Evolutionary conservation across 192 early-diverging fungal species (phyloP).

Genomic region (Gamsiella multidivaricata): DNA sequence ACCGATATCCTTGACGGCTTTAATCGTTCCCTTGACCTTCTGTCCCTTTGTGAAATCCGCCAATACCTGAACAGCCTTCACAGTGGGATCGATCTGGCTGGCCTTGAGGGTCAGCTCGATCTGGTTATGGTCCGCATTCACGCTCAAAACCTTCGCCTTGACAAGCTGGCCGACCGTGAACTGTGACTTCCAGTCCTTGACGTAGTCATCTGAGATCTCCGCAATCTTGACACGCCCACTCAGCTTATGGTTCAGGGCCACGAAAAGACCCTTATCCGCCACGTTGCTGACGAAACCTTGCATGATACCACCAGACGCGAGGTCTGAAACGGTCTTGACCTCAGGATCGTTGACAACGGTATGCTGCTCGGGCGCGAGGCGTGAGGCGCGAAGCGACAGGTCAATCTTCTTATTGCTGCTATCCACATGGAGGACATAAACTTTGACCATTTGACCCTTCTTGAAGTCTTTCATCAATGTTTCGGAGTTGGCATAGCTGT

Average conservation of each 20-base stretch:
- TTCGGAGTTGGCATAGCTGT: slow-evolving; percentile 37
- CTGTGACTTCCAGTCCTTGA: slow-evolving; percentile 84
- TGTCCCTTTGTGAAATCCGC: slow-evolving; percentile 75
- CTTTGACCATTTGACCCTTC: slow-evolving; percentile 78
- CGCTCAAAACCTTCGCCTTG: slow-evolving; percentile 71
- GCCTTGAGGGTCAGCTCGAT: slow-evolving; percentile 50
- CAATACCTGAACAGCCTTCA: slow-evolving; percentile 73
- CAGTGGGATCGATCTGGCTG: slow-evolving; percentile 75
- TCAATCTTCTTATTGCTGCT: slow-evolving; percentile 66
- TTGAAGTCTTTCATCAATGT: slow-evolving; percentile 58
- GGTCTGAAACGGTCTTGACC: slow-evolving; percentile 62
- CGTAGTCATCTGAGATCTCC: slow-evolving; percentile 85
- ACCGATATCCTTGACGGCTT: slow-evolving; percentile 77
- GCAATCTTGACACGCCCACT: slow-evolving; percentile 86
- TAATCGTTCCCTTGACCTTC: slow-evolving; percentile 84
- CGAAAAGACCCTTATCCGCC: slow-evolving; percentile 79
- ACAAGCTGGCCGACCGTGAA: slow-evolving; percentile 83
- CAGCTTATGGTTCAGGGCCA: slow-evolving; percentile 70
- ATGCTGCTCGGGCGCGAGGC: slow-evolving; percentile 53
- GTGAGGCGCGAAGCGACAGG: slow-evolving; percentile 72
- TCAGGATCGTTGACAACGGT: slow-evolving; percentile 58
- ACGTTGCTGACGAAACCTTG: slow-evolving; percentile 80
- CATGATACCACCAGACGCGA: slow-evolving; percentile 72
- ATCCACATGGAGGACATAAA: slow-evolving; percentile 71
- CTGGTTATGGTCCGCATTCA: slow-evolving; percentile 58